These are phyloP conservation scores for Nepenthes gracilis DNA, from an alignment of 148 eudicot genomes.

Conservation along the genomic window DNA sequence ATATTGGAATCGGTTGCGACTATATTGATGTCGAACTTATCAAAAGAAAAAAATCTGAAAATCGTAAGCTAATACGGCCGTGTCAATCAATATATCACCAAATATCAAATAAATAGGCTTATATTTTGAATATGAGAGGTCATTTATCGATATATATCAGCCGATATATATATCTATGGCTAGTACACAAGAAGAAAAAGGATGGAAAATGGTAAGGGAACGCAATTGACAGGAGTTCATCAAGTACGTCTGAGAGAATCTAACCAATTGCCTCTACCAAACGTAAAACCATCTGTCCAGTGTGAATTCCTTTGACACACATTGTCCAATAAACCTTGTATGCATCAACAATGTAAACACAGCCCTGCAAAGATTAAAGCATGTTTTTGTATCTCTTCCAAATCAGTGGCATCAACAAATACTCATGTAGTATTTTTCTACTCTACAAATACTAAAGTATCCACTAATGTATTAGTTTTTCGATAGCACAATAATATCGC, in stretches of 20 bases:
- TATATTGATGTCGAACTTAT: no score
- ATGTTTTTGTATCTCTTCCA: neutral
- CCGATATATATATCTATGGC: no score
- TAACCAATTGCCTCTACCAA: conserved; percentile 96
- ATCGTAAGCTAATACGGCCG: no score
- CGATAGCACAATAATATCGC: no score
- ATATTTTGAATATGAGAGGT: no score
- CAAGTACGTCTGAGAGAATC: conserved; percentile 1
- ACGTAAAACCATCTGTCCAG: conserved; percentile 82
- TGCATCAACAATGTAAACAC: conserved; percentile 78
- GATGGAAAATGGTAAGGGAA: neutral
- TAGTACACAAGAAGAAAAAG: no score
- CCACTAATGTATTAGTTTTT: no score
- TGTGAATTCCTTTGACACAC: conserved; percentile 79
- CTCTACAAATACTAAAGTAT: neutral
- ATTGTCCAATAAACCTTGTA: conserved; percentile 71
- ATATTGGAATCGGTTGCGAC: no score
- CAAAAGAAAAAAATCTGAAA: no score
- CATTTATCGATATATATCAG: no score
- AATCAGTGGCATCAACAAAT: neutral
- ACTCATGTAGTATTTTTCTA: neutral
- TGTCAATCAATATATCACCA: no score
- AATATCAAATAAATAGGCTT: no score
- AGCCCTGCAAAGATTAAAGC: conserved; percentile 41
- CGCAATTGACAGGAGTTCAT: neutral